Evolutionary conservation across 495 filamentous ascomycete genomes (phyloP), one percentile per base, ranked within the genome.

Genomic region (Friedmanniomyces simplex): DNA sequence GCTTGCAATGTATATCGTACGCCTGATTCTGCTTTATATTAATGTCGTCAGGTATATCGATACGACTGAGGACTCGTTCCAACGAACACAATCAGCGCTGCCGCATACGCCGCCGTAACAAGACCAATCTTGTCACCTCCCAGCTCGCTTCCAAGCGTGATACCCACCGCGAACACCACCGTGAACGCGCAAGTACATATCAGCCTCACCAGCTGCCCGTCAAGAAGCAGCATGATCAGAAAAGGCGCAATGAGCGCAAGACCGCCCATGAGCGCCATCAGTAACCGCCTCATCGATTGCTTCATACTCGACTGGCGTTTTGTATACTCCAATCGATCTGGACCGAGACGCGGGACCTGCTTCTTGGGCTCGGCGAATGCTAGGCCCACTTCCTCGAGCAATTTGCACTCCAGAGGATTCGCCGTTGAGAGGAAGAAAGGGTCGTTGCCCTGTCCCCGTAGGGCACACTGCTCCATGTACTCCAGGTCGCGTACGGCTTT

Each of bases 371-470:
- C 51, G 2, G 52, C 22, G 2, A 21, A 37, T 1, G 51, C 51
- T 1, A 60, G 41, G 14, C 57, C 57, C 10, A 30, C 50, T n/a
- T 60, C 57, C 41, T 60, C 57, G 41, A 60, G 57, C 7, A 60
- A 50, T 41, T 51, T 47, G 16, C 39, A 13, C 12, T 60, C 50
- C 8, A 60, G 26, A 7, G 43, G 43, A 2, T 60, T 41, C 21
- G n/a, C 25, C 6, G 57, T 60, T 5, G 57, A 48, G 1, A 60
- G 13, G 11, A 60, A 10, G 43, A 60, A 60, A 1, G 57, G 57
- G 24, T 60, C 51, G 25, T 48, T 36, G 24, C 5, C 24, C 11
- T 12, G 5, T 7, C 42, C 41, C 1, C 34, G 24, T 12, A 42
- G 13, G 1, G 41, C 51, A n/a, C 42, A 55, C 24, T 34, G 28